Conservation (phyloP, 371 early-diverging fungal genomes). For the Blyttiomyces sp. region DNA sequence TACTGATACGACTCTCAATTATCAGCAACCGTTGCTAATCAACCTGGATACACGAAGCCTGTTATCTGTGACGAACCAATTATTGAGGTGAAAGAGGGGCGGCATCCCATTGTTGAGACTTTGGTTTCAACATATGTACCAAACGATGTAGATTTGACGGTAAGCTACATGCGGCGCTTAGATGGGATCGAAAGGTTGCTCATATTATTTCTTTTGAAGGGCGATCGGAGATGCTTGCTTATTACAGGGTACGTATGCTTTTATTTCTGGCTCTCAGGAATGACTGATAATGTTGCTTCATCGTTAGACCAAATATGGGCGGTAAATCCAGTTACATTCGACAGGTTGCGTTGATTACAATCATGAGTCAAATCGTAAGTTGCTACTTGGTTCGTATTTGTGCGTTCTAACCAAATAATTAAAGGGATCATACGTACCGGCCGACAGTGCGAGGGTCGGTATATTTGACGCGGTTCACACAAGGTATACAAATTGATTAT, state of each 20-base stretch:
- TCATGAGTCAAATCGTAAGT: constrained; percentile 81
- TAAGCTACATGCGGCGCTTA: constrained; percentile 1
- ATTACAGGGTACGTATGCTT: constrained; percentile 35
- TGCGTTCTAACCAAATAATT: background rate
- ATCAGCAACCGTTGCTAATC: constrained; percentile 54
- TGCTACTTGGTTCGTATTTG: background rate
- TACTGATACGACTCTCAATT: background rate
- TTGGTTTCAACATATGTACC: constrained; percentile 54
- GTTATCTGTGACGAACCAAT: constrained; percentile 42
- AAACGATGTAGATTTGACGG: constrained; percentile 63
- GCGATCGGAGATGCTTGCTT: constrained; percentile 27
- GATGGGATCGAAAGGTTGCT: background rate
- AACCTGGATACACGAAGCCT: constrained; percentile 72
- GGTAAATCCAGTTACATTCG: constrained; percentile 83
- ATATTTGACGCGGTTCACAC: constrained; percentile 87
- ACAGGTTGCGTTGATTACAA: constrained; percentile 67
- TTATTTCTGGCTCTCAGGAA: too few species aligned
- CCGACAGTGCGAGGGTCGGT: constrained; percentile 75
- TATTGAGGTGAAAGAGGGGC: constrained; percentile 50
- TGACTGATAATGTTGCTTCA: too few species aligned
- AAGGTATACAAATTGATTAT: too few species aligned
- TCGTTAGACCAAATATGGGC: constrained; percentile 67
- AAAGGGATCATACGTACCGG: constrained; percentile 78
- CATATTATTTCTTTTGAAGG: background rate
- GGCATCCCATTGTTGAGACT: constrained; percentile 63